Base-by-base conservation (phyloP, 164 flowering plant genomes). In the Vitis labrusca region DNA sequence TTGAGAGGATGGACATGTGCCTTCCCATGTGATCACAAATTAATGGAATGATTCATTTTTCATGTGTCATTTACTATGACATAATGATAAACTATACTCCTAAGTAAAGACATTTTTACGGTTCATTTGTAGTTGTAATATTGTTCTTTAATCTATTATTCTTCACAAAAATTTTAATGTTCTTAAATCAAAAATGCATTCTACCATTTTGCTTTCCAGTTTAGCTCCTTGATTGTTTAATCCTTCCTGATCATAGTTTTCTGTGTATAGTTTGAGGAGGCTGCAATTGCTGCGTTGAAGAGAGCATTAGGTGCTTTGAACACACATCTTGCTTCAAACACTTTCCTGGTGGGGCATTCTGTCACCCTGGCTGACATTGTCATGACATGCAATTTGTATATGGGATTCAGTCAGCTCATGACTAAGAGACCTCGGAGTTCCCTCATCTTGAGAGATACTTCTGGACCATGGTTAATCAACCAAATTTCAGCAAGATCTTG, bases 371-470 rank as follows among this genome's bases (percentile, higher is more conserved):
- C 85, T 74, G 87, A 84, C 75, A 90, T 95, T 13, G 62, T 91
- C 37, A 70, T 83, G 87, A 84, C 84, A 3, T 95, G 95, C 74
- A 95, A 86, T 70, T 72, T 95, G 23, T 19, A 19, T 19, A 19
- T 19, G 23, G 23, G 23, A 19, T 19, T 19, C 23, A 19, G 23
- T 19, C 1, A 1, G 23, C 23, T 19, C 23, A 19, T 19, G 87
- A 87, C 88, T 4, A 89, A 91, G 85, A 89, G 76, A 90, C 97
- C 16, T 86, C 89, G 0, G 98, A 88, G 61, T 91, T 89, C 65
- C 97, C 97, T 14, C 97, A 95, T 69, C 91, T 95, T 37, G 99
- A 95, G 82, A 88, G 99, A 66, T 95, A 95, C 82, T 93, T 93
- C 63, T 95, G 99, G 99, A 95, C 99, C 50, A 59, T 95, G 89